Evolutionary conservation across 192 early-diverging fungal genomes (phyloP), one percentile per base, ranked within the genome.

Genomic region (Umbelopsis ramanniana): DNA sequence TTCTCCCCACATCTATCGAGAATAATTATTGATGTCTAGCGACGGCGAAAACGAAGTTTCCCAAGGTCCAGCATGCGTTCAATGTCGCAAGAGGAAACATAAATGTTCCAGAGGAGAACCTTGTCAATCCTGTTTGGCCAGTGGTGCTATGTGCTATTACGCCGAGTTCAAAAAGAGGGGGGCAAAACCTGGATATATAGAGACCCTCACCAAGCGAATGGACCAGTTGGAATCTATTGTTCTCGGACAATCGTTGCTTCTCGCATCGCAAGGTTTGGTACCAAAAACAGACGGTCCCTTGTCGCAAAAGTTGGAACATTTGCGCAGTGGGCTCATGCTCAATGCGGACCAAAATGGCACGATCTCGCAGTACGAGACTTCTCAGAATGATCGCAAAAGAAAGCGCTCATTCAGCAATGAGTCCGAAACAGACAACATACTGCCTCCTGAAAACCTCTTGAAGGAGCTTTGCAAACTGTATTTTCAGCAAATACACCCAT

Each of bases 41-140:
- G 57, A 63, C 19, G 57, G 57, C 14, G 67, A 68, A 68, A 48
- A 45, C 26, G 67, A 68, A 21, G 12, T 47, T 23, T 43, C 37
- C 24, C 67, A 68, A 46, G 67, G 67, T 12, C 67, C 67, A 37
- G 67, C 67, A 17, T 68, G 67, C 14, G 40, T 48, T 23, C 67
- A 68, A 43, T 68, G 67, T 46, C 38, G 67, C 7, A 46, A 48
- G 45, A 68, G 35, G 19, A 68, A 68, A n/a, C 67, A 68, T 11
- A 68, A 68, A 19, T 68, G 67, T n/a, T 47, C 67, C 15, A 46
- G 67, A 68, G 67, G 67, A 8, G 67, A 47, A 23, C 67, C 67
- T 19, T 68, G 67, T 26, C 67, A 48, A 46, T 68, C 67, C 38
- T 68, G 67, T 15, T 21, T 68, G n/a, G 67, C 67, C 4, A 68